Evolutionary conservation across 2,329 filamentous ascomycete species (phyloP), one percentile per base, ranked within the genome.

Genomic region (Sporothrix schenckii): DNA sequence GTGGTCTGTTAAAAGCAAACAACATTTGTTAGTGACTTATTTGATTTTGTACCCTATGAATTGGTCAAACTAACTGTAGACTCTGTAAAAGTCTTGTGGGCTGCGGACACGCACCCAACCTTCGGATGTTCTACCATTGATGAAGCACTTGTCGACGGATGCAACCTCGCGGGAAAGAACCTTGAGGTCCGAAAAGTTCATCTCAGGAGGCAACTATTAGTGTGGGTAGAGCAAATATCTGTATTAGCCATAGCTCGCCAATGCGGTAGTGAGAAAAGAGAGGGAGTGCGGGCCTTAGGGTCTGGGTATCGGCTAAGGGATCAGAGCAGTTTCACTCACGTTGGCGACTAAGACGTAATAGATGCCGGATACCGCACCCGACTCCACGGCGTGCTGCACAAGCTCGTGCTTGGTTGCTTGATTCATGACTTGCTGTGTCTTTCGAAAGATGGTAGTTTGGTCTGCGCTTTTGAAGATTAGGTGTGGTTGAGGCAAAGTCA

Each of bases 341-440:
- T 73, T 73, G 11, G 69, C 30, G 44, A 73, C 58, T 2, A 53
- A 66, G n/a, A 73, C 69, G 52, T 72, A 70, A 50, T 70, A 73
- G 3, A 71, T 21, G 1, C 65, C 68, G 6, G 72, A 70, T 10
- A 19, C 2, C 2, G 50, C 13, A 34, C 71, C 72, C 2, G 72
- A 66, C 0, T 49, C 44, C 14, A 70, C 69, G 13, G 50, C 49
- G 10, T 47, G 34, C 14, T 61, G 60, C 27, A 61, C 41, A 3
- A 69, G 66, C 14, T 66, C 69, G 14, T 24, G 27, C 4, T 63
- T 39, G 66, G 52, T 68, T 44, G 53, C n/a, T 7, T 44, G 65
- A 24, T 24, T 34, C 70, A 72, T 73, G 44, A 3, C 53, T 13
- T 21, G 14, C 34, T 4, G 16, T 30, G n/a, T 63, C n/a, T 30